Evolutionary conservation across 176 grass and related monocot genomes (phyloP), one percentile per base, ranked within the genome.

Genomic region (Chrysopogon serrulatus): DNA sequence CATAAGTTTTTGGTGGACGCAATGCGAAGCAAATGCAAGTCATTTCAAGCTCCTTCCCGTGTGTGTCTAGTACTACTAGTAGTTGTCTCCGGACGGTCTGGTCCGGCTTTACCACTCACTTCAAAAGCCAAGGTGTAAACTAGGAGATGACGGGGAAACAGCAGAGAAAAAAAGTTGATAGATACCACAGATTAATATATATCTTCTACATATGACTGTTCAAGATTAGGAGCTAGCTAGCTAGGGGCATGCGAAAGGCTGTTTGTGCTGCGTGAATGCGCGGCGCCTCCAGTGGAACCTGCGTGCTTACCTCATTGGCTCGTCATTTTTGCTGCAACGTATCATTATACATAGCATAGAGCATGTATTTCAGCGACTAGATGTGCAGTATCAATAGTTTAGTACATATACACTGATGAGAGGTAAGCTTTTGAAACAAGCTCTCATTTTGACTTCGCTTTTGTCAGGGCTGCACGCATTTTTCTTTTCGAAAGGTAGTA

Each of bases 401-500:
- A 62, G 40, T 34, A 34, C 33, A 4, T 21, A 4, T 57, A 7
- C 43, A 79, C 7, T 59, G 79, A 69, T 31, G 83, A 79, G 28
- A 43, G 33, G 15, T 74, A 73, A 19, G 41, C 84, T 90, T 90
- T 87, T 79, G 84, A 78, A 74, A 76, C 30, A 17, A 57, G 79
- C 84, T 86, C 79, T 79, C 84, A 43, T 87, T 83, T 90, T 90
- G 84, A 87, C 84, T 33, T 87, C 1, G 84, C 84, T 83, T 90
- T 87, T 79, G 84, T 87, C 75, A 87, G 88, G 79, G 76, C 80
- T 76, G 60, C n/a, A 84, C 60, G 10, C 89, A 67, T 21, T 83
- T 83, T 90, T 83, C 80, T 87, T 83, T 90, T 79, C 32, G 74
- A 87, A 90, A 90, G 80, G 86, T 60, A 34, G 86, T 60, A 34